phyloP scores from a whole-genome alignment of 1,139 yeast genomes.

The Blastobotrys petasosporus region DNA sequence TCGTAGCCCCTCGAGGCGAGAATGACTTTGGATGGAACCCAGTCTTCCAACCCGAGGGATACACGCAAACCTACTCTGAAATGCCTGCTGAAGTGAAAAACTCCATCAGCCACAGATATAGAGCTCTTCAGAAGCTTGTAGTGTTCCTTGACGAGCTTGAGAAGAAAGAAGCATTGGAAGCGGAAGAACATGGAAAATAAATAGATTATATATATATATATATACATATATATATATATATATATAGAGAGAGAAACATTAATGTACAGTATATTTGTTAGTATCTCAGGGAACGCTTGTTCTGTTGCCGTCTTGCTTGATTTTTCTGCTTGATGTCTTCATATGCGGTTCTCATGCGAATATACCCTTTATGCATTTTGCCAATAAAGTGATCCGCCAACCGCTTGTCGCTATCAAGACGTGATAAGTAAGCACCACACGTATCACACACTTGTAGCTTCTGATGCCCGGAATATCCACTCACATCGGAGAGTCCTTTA shows the following conservation, averaged over 20 bases:
- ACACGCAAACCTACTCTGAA: conserved; percentile 71
- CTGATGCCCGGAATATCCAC: conserved; percentile 85
- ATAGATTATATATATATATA: background rate
- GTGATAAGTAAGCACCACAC: conserved; percentile 86
- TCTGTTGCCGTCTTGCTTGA: conserved; percentile 5
- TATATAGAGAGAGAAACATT: background rate
- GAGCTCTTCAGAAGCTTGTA: conserved; percentile 69
- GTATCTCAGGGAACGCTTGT: conserved; percentile 8
- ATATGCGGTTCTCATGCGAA: conserved; percentile 62
- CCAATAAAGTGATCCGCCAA: conserved; percentile 91
- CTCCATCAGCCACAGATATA: conserved; percentile 76
- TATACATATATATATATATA: background rate
- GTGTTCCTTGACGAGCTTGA: conserved; percentile 40
- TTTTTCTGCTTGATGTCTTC: conserved; percentile 41
- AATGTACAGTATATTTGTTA: background rate
- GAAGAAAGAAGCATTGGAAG: conserved; percentile 1
- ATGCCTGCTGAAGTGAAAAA: conserved; percentile 74
- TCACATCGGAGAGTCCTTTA: conserved; percentile 57
- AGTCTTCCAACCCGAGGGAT: conserved; percentile 71
- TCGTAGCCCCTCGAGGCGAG: conserved; percentile 74
- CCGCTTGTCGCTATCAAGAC: conserved; percentile 82
- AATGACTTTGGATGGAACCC: conserved; percentile 94
- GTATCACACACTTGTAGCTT: conserved; percentile 84
- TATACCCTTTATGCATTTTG: conserved; percentile 77
- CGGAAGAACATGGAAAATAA: background rate